A percentile compares a stretch with the other conserved stretches of the same genome.
phyloP scores from a whole-genome alignment of 2,329 filamentous ascomycete genomes.

The Cucurbitaria berberidis region DNA sequence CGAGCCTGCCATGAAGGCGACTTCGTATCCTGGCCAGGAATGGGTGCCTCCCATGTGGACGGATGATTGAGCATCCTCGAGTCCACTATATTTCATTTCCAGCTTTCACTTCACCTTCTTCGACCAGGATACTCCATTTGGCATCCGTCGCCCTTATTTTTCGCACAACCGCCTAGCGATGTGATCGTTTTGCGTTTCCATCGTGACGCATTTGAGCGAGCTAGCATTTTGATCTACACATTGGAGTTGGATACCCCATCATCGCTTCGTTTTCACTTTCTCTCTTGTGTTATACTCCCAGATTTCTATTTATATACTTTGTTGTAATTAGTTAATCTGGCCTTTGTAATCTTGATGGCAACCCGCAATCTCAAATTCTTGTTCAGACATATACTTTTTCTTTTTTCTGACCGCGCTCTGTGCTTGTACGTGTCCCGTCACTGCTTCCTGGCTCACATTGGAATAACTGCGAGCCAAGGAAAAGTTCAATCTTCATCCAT shows the following conservation, averaged over 20 bases:
- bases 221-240: not conserved
- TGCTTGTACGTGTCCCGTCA: not conserved
- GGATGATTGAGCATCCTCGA: slow-evolving; percentile 32
- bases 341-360: not conserved
- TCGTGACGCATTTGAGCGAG: slow-evolving; percentile 13
- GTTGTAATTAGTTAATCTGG: not conserved
- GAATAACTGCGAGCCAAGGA: not conserved
- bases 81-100: not conserved
- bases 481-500: not conserved
- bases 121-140: not conserved
- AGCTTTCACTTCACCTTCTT: no score
- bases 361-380: not conserved
- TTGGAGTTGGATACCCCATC: slow-evolving; percentile 29
- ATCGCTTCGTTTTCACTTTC: slow-evolving; percentile 6
- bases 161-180: not conserved
- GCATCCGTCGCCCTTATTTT: not conserved
- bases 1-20: slow-evolving; percentile 67
- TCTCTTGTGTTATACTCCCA: not conserved
- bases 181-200: not conserved
- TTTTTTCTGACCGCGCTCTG: not conserved
- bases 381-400: not conserved
- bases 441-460: not conserved
- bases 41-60: slow-evolving; percentile 63
- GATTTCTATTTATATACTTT: not conserved
- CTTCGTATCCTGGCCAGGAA: slow-evolving; percentile 73